Evolutionary conservation across 192 early-diverging fungal genomes (phyloP).

Genomic region (Backusella mclennaniae): DNA sequence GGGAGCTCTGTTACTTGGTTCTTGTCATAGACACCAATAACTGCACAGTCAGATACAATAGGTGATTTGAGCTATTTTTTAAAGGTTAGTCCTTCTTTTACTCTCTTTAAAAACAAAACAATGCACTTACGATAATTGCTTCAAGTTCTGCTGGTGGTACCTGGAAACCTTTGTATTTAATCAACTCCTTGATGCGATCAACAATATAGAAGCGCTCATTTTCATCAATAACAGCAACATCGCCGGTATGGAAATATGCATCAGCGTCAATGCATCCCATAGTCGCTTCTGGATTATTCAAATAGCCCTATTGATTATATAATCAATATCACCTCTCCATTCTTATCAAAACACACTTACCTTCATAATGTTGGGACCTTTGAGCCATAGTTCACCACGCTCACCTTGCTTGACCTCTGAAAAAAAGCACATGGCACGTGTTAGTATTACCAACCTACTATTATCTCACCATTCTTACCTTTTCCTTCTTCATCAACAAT

Average conservation of each 20-base stretch:
- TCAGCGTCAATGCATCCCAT: slow-evolving; percentile 46
- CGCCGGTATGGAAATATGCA: slow-evolving; percentile 54
- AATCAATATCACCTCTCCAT: not conserved
- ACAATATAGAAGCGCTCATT: slow-evolving; percentile 64
- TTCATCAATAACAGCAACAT: slow-evolving; percentile 55
- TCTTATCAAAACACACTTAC: not conserved
- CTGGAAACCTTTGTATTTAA: slow-evolving; percentile 62
- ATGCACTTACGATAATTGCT: slow-evolving; percentile 62
- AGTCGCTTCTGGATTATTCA: slow-evolving; percentile 46
- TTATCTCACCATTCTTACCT: slow-evolving; percentile 20
- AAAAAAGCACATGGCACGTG: not conserved
- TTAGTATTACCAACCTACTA: not conserved
- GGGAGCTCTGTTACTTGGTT: slow-evolving; percentile 77
- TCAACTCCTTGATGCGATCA: slow-evolving; percentile 73
- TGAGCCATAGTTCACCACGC: slow-evolving; percentile 80
- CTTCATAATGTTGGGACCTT: slow-evolving; percentile 78
- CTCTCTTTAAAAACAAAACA: slow-evolving; percentile 6
- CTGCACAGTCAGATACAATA: slow-evolving; percentile 64
- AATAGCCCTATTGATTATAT: slow-evolving; percentile 35
- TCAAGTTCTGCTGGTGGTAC: slow-evolving; percentile 70
- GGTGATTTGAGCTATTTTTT: slow-evolving; percentile 54
- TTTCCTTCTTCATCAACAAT: slow-evolving; percentile 71
- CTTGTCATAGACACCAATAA: slow-evolving; percentile 67
- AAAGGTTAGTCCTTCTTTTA: slow-evolving; percentile 41
- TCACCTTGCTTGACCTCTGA: slow-evolving; percentile 51